phyloP scores from a whole-genome alignment of 768 basidiomycete genomes.

The Rhizopogon vinicolor region DNA sequence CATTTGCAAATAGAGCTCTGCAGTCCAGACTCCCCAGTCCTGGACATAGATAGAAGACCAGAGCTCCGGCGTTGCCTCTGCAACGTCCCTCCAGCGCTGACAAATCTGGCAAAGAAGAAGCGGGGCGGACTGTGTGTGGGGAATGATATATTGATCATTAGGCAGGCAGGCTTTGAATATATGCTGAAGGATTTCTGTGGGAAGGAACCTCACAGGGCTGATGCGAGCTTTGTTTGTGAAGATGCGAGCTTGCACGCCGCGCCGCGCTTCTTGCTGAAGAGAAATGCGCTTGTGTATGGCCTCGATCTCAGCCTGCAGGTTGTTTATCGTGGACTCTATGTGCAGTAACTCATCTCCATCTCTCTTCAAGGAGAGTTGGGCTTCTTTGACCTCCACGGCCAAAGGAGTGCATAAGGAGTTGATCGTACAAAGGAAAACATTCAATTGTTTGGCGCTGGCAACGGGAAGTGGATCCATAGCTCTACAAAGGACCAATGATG shows the following conservation, averaged over 20 bases:
- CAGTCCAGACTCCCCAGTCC: constrained; percentile 27
- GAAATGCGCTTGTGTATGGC: constrained; percentile 9
- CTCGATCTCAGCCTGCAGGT: neutral
- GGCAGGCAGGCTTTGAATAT: constrained; percentile 25
- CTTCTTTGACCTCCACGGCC: neutral
- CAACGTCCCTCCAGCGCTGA: constrained; percentile 26
- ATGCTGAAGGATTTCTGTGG: constrained; percentile 28
- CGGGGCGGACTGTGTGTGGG: constrained; percentile 19
- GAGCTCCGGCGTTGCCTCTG: constrained; percentile 23
- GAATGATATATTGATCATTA: constrained; percentile 16
- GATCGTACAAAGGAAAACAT: neutral
- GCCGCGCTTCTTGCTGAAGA: constrained; percentile 16
- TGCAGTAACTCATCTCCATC: neutral
- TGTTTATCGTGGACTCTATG: neutral
- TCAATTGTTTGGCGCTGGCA: neutral
- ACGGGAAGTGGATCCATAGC: neutral
- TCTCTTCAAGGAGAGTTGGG: neutral
- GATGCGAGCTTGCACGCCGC: constrained; percentile 11
- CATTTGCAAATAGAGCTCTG: constrained; percentile 21
- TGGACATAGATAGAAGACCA: constrained; percentile 24
- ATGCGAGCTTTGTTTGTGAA: constrained; percentile 20
- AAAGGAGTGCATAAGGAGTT: neutral
- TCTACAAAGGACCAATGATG: neutral
- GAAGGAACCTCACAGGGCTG: constrained; percentile 23
- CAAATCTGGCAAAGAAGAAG: constrained; percentile 29